Conservation (phyloP, 345 rosid species). For the Euphorbia tirucalli region DNA sequence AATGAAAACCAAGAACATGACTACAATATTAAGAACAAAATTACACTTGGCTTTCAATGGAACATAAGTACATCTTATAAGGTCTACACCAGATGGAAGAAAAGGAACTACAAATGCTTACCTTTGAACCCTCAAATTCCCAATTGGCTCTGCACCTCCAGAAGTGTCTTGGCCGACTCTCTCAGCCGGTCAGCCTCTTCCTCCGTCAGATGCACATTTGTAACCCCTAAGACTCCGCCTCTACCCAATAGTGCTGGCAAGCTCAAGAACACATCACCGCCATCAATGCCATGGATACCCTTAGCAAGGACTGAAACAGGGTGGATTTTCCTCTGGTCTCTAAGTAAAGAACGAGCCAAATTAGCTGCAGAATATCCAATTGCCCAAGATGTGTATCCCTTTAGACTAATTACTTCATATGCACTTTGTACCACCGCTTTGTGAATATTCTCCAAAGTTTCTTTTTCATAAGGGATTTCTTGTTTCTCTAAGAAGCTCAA, state of each 20-base stretch:
- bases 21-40: background rate
- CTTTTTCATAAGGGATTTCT: constrained; percentile 71
- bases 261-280: constrained; percentile 80
- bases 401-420: constrained; percentile 75
- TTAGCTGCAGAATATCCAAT: constrained; percentile 89
- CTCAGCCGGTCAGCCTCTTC: constrained; percentile 59
- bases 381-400: constrained; percentile 99
- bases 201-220: constrained; percentile 70
- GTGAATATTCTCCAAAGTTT: constrained; percentile 73
- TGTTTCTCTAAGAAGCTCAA: constrained; percentile 68
- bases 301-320: constrained; percentile 85
- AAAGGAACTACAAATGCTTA: background rate
- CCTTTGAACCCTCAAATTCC: constrained; percentile 36
- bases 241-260: constrained; percentile 74
- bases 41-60: background rate
- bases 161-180: constrained; percentile 64
- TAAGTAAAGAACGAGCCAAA: constrained; percentile 61
- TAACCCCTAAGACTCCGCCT: constrained; percentile 73
- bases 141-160: constrained; percentile 67
- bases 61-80: background rate
- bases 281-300: constrained; percentile 72
- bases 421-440: constrained; percentile 63
- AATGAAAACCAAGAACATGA: background rate
- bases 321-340: constrained; percentile 92
- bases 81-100: background rate